Conservation (phyloP, 1,284 basidiomycete species). For the Cryptococcus neoformans region DNA sequence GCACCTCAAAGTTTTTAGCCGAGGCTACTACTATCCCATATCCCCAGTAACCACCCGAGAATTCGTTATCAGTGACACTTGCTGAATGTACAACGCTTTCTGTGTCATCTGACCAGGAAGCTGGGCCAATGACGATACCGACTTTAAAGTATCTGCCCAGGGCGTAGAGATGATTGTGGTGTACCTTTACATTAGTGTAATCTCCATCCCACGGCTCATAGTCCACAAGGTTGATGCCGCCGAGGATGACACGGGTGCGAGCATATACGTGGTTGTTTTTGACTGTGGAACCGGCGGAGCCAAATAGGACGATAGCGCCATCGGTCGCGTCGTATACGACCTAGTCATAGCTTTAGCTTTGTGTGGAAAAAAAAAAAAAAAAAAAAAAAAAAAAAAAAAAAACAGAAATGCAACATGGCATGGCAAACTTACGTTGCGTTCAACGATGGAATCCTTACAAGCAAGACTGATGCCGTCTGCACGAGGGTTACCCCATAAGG, state of each 20-base stretch:
- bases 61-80: conserved; percentile 43
- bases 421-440: conserved; percentile 36
- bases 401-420: neutral
- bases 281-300: conserved; percentile 43
- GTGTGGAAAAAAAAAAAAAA: neutral
- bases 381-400: neutral
- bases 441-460: conserved; percentile 48
- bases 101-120: conserved; percentile 50
- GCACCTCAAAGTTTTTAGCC: conserved; percentile 44
- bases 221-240: conserved; percentile 51
- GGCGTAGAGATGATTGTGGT: conserved; percentile 46
- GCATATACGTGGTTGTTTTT: conserved; percentile 44
- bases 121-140: conserved; percentile 48
- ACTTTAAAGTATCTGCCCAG: conserved; percentile 46
- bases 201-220: conserved; percentile 50
- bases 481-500: conserved; percentile 44
- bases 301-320: conserved; percentile 50
- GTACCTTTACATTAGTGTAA: conserved; percentile 42
- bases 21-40: conserved; percentile 49
- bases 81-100: conserved; percentile 44
- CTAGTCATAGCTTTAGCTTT: conserved; percentile 17
- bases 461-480: conserved; percentile 51
- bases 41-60: conserved; percentile 44
- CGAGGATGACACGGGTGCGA: conserved; percentile 45
- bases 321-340: conserved; percentile 50